A percentile compares a stretch with the other conserved stretches of the same genome.
Evolutionary conservation across 345 rosid genomes (phyloP).

Genomic region (Bruguiera parviflora): DNA sequence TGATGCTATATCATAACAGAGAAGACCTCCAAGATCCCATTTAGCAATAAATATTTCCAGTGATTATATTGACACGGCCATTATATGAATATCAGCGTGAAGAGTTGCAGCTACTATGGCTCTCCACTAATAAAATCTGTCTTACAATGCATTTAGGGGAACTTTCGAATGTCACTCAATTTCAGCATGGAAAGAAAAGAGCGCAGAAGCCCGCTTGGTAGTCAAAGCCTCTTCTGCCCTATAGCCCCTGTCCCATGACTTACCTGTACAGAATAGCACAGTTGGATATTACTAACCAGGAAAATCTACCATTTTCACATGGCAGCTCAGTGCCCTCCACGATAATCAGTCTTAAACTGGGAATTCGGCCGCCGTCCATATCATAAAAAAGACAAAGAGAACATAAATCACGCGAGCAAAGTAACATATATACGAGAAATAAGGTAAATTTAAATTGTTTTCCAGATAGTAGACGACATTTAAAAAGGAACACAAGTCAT

Average conservation of each 20-base stretch:
- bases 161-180: neutral
- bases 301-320: neutral
- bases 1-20: too few species aligned
- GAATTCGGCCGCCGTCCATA: too few species aligned
- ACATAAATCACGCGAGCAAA: neutral
- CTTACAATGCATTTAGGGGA: neutral
- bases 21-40: too few species aligned
- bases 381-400: too few species aligned
- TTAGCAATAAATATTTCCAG: neutral
- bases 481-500: neutral
- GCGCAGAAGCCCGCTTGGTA: conserved; percentile 24
- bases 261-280: conserved; percentile 2
- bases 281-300: neutral
- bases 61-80: neutral
- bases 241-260: conserved; percentile 16
- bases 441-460: neutral
- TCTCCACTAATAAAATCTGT: neutral
- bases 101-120: neutral
- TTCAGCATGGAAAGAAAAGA: neutral
- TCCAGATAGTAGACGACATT: neutral
- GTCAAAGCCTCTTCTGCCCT: conserved; percentile 20
- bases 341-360: too few species aligned
- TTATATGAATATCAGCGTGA: neutral
- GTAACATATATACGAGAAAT: neutral
- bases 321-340: too few species aligned